Percentiles rank a stretch among this genome's conserved stretches.
Evolutionary conservation across 139 green algal species (phyloP).

Genomic region (Chlamydomonas asymmetrica): DNA sequence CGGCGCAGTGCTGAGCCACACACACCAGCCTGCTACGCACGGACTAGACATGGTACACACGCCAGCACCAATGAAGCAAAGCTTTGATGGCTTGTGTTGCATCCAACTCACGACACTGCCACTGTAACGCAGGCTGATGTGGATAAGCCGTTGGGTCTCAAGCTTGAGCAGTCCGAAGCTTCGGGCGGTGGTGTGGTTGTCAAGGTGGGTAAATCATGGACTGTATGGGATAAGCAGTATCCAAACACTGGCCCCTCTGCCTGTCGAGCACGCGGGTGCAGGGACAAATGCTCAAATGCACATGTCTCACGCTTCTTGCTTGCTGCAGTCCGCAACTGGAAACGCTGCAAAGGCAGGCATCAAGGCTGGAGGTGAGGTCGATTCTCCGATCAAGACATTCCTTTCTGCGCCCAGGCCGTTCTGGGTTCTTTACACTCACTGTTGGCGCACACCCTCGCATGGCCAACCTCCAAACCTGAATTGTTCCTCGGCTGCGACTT

Average conservation of each 20-base stretch:
- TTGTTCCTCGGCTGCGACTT: background rate
- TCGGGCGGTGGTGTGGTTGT: conserved; percentile 76
- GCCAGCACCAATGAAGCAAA: no score
- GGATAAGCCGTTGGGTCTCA: conserved; percentile 89
- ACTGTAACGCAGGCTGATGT: conserved; percentile 89
- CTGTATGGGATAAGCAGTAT: background rate
- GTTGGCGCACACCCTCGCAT: background rate
- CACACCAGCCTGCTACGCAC: no score
- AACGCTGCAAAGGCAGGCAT: conserved; percentile 94
- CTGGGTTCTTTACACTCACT: background rate
- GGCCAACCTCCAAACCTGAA: background rate
- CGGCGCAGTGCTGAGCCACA: no score
- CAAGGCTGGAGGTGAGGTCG: conserved; percentile 48
- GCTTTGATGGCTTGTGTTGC: no score
- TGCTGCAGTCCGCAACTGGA: conserved; percentile 58
- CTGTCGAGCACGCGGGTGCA: no score
- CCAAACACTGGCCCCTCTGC: background rate
- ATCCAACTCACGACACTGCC: no score
- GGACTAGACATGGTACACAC: no score
- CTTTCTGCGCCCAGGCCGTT: no score
- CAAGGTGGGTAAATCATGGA: conserved; percentile 42
- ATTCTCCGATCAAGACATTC: no score
- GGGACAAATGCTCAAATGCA: no score
- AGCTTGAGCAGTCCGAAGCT: conserved; percentile 63
- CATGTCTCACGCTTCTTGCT: background rate